Conservation (phyloP, 352 stramenopile species). For the Phytopythium litorale region DNA sequence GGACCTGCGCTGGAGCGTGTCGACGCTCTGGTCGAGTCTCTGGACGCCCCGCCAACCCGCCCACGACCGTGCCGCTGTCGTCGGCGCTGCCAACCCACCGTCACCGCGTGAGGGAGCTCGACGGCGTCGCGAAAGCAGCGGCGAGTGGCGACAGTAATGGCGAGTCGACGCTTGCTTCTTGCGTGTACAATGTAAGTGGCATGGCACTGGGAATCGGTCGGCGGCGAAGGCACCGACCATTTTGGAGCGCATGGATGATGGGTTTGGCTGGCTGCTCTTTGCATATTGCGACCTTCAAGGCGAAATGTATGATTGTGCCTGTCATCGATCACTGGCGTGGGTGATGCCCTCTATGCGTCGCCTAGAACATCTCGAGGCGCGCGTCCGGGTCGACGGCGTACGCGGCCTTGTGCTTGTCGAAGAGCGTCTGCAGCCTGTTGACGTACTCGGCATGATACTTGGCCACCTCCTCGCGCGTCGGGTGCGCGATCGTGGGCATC, state of each 20-base stretch:
- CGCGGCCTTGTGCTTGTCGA: conserved; percentile 80
- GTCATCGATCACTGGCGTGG: neutral
- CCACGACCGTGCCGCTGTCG: neutral
- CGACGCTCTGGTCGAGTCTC: conserved; percentile 27
- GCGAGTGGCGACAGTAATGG: neutral
- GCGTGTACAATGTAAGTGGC: neutral
- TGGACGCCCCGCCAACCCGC: conserved; percentile 12
- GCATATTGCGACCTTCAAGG: neutral
- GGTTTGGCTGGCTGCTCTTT: neutral
- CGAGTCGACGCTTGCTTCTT: neutral
- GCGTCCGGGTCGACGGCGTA: conserved; percentile 68
- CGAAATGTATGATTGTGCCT: neutral
- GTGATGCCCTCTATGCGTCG: neutral
- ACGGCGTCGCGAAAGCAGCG: neutral
- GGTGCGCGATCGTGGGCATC: conserved; percentile 83
- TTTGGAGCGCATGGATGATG: neutral
- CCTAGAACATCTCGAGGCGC: conserved; percentile 50
- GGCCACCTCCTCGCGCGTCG: conserved; percentile 82
- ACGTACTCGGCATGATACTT: conserved; percentile 91
- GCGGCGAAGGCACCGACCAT: neutral
- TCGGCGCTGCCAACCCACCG: neutral
- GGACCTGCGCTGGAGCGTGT: conserved; percentile 36
- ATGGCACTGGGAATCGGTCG: neutral
- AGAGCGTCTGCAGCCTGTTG: conserved; percentile 71
- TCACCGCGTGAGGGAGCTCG: neutral